Conservation (phyloP, 345 rosid genomes). For the Eutrema japonicum region DNA sequence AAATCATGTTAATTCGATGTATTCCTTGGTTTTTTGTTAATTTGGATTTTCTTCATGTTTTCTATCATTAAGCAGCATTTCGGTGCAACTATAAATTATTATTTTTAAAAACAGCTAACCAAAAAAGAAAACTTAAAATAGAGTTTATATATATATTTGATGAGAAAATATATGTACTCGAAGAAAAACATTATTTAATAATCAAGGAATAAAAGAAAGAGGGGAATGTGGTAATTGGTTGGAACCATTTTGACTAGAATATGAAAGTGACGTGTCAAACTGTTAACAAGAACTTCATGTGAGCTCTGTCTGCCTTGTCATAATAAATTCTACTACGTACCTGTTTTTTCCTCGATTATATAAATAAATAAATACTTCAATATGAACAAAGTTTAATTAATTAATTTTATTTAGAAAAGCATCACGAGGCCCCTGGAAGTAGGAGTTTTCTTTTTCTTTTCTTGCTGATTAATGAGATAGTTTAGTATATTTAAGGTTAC, state of each 20-base stretch:
- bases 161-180: not conserved
- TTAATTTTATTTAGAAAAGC: constrained; percentile 10
- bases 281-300: constrained; percentile 36
- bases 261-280: constrained; percentile 31
- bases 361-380: not conserved
- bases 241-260: constrained; percentile 35
- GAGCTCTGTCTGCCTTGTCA: constrained; percentile 35
- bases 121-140: not conserved
- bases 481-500: not conserved
- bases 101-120: not conserved
- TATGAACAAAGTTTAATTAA: not conserved
- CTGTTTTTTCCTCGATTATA: constrained; percentile 4
- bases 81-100: not conserved
- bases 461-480: not conserved
- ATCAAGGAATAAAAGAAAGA: not conserved
- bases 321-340: constrained; percentile 32
- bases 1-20: too few species aligned
- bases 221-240: constrained; percentile 10
- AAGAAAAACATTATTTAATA: not conserved
- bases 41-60: not conserved
- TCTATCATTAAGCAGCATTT: not conserved
- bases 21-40: too few species aligned
- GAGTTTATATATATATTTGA: not conserved
- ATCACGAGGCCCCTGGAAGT: constrained; percentile 21
- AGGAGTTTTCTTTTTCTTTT: not conserved